phyloP scores from a whole-genome alignment of 1,284 basidiomycete genomes.

The Earliella scabrosa region DNA sequence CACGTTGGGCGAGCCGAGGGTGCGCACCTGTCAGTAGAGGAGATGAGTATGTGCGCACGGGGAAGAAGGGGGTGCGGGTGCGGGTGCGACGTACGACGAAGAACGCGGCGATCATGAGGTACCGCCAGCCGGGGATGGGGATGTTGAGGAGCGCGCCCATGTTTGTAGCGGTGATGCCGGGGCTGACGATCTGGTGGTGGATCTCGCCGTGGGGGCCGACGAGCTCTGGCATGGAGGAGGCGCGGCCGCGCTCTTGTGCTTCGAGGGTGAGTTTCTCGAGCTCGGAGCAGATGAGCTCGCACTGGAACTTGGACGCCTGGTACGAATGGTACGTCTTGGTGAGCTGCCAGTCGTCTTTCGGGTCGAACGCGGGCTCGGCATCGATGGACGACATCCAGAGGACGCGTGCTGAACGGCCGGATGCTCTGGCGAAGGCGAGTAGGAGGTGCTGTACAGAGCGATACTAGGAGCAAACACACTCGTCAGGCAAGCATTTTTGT shows the following conservation, averaged over 20 bases:
- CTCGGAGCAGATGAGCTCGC: slow-evolving; percentile 68
- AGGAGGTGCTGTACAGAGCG: slow-evolving; percentile 60
- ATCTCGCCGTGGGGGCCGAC: slow-evolving; percentile 31
- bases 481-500: too few species aligned
- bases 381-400: slow-evolving; percentile 85
- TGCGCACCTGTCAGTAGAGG: slow-evolving; percentile 57
- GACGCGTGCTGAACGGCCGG: slow-evolving; percentile 53
- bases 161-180: slow-evolving; percentile 76
- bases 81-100: slow-evolving; percentile 65
- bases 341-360: slow-evolving; percentile 82
- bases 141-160: slow-evolving; percentile 26
- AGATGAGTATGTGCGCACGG: neutral
- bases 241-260: slow-evolving; percentile 14
- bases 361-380: slow-evolving; percentile 59
- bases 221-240: neutral
- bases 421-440: slow-evolving; percentile 36
- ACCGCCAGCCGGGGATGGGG: slow-evolving; percentile 19
- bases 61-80: neutral
- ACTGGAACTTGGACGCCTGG: slow-evolving; percentile 80
- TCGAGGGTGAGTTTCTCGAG: slow-evolving; percentile 53
- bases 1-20: slow-evolving; percentile 68
- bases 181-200: slow-evolving; percentile 73
- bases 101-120: slow-evolving; percentile 64
- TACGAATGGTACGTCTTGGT: slow-evolving; percentile 67
- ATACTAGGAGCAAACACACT: slow-evolving; percentile 54